These are phyloP conservation scores for Phylloboletellus chloephorus DNA, from an alignment of 1,284 basidiomycete genomes.

Conservation along the genomic window DNA sequence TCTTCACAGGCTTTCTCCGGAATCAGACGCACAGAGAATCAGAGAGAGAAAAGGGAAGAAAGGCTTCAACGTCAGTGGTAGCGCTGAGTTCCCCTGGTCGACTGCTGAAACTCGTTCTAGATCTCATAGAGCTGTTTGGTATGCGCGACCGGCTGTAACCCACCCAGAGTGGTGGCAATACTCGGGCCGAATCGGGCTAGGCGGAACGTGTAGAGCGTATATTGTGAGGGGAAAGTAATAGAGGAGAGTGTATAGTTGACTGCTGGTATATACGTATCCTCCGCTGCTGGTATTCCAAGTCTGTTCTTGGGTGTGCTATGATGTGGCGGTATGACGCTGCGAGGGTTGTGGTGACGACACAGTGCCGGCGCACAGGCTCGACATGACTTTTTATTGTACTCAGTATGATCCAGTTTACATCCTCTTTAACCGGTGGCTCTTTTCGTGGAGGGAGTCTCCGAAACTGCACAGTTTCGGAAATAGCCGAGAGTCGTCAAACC, in stretches of 20 bases:
- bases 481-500: constrained; percentile 23
- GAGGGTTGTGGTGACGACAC: no score
- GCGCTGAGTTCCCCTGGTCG: background rate
- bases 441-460: background rate
- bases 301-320: no score
- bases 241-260: no score
- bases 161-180: no score
- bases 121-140: constrained; percentile 57
- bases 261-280: no score
- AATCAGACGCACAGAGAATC: constrained; percentile 63
- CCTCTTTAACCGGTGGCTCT: background rate
- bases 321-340: no score
- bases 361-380: no score
- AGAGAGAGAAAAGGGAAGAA: constrained; percentile 67
- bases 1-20: constrained; percentile 67
- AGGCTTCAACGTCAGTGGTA: constrained; percentile 57
- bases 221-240: no score
- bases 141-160: constrained; percentile 28
- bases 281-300: no score
- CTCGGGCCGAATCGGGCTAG: no score
- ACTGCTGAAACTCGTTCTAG: constrained; percentile 25
- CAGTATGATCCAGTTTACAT: constrained; percentile 4
- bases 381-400: no score
- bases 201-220: no score
- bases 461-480: constrained; percentile 31